phyloP scores from a whole-genome alignment of 805 yeast genomes.

The Monosporozyma servazzii region DNA sequence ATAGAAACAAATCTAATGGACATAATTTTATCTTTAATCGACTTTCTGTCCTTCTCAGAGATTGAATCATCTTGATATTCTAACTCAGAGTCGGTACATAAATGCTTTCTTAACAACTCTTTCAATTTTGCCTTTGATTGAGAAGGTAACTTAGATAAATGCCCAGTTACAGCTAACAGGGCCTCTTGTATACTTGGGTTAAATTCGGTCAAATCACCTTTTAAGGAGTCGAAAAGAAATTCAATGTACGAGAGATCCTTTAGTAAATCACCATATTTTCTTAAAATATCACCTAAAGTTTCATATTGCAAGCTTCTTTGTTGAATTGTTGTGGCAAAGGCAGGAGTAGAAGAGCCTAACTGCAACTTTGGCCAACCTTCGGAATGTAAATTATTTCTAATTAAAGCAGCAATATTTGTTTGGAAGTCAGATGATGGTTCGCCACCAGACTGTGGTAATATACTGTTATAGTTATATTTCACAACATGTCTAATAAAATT shows the following conservation, averaged over 20 bases:
- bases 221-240: conserved; percentile 63
- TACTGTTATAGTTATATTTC: conserved; percentile 20
- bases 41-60: conserved; percentile 3
- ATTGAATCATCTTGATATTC: neutral
- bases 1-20: conserved; percentile 55
- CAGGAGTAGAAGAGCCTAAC: conserved; percentile 25
- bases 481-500: conserved; percentile 58
- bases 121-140: conserved; percentile 37
- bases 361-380: conserved; percentile 55
- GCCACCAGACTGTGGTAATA: conserved; percentile 5
- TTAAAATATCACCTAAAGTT: conserved; percentile 60
- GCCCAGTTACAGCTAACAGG: conserved; percentile 47
- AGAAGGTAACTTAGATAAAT: conserved; percentile 34
- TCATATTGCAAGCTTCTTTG: conserved; percentile 66
- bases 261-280: conserved; percentile 35
- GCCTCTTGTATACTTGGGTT: conserved; percentile 65
- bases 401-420: conserved; percentile 39
- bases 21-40: conserved; percentile 28
- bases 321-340: conserved; percentile 32
- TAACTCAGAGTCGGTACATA: conserved; percentile 28
- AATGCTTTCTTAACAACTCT: conserved; percentile 28
- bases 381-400: conserved; percentile 42
- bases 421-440: conserved; percentile 9
- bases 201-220: conserved; percentile 53
- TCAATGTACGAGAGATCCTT: conserved; percentile 44